A percentile compares a stretch with the other conserved stretches of the same genome.
These are phyloP conservation scores for Saururus chinensis DNA, from an alignment of 164 flowering plant genomes.

Conservation along the genomic window DNA sequence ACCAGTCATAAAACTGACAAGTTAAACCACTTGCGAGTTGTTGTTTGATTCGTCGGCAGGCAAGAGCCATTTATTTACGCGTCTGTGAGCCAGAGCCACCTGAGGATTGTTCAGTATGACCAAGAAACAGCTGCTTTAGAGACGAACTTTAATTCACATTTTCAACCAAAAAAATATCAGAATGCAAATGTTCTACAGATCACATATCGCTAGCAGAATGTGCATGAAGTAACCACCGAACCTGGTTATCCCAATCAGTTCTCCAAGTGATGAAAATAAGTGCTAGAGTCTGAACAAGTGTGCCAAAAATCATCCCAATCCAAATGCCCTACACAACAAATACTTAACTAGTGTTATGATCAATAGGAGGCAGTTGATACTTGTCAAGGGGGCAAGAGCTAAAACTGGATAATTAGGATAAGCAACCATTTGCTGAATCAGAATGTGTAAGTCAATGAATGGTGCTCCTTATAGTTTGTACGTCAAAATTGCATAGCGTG, in stretches of 20 bases:
- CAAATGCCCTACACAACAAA: conserved; percentile 27
- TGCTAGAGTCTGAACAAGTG: conserved; percentile 22
- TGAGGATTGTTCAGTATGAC: not conserved
- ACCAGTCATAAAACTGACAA: not conserved
- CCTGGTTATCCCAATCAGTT: conserved; percentile 44
- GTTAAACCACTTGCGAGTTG: not conserved
- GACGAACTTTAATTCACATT: too few species aligned
- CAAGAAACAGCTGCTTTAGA: not conserved
- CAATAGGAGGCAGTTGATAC: not conserved
- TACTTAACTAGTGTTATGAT: not conserved
- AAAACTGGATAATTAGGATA: too few species aligned
- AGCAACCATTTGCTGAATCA: too few species aligned
- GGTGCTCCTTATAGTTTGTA: too few species aligned
- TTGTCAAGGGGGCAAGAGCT: not conserved
- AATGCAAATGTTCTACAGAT: too few species aligned
- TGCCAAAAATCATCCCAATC: conserved; percentile 38
- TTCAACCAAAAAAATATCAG: too few species aligned
- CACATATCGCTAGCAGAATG: not conserved
- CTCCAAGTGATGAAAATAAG: conserved; percentile 21
- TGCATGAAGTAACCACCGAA: not conserved
- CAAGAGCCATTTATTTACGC: conserved; percentile 2
- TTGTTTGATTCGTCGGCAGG: not conserved
- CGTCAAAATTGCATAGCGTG: too few species aligned
- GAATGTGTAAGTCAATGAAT: too few species aligned
- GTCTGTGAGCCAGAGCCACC: conserved; percentile 1